A percentile compares a stretch with the other conserved stretches of the same genome.
phyloP scores from a whole-genome alignment of 352 stramenopile genomes.

The Pythium pyrilobum region DNA sequence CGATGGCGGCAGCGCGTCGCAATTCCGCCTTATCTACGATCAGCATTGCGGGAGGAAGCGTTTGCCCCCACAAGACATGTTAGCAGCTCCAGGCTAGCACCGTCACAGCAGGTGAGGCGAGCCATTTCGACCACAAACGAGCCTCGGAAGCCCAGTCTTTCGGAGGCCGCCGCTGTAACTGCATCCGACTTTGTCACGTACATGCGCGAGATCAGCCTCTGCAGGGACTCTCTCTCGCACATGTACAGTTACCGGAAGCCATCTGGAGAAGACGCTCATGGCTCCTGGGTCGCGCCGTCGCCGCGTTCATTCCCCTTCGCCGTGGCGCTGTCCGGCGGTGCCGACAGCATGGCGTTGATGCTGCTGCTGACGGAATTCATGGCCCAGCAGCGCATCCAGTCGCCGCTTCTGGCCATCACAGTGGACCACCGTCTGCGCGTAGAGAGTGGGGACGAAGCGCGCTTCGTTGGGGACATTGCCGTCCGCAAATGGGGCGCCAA shows the following conservation, averaged over 20 bases:
- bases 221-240: not conserved
- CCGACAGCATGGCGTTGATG: conserved; percentile 78
- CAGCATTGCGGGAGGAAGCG: too few species aligned
- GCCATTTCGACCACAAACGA: too few species aligned
- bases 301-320: conserved; percentile 44
- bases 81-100: too few species aligned
- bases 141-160: too few species aligned
- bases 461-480: conserved; percentile 43
- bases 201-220: not conserved
- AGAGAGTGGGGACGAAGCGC: conserved; percentile 62
- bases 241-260: not conserved
- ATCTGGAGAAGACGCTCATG: not conserved
- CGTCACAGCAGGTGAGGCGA: too few species aligned
- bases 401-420: conserved; percentile 70
- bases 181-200: too few species aligned
- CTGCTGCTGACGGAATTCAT: conserved; percentile 69
- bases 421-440: conserved; percentile 67
- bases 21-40: too few species aligned
- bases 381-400: conserved; percentile 34
- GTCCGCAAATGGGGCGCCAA: conserved; percentile 31
- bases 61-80: too few species aligned
- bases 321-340: conserved; percentile 69
- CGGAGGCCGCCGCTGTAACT: too few species aligned
- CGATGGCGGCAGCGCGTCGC: conserved; percentile 3
- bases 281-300: not conserved